Evolutionary conservation across 495 filamentous ascomycete genomes (phyloP).

Genomic region (Xylona heveae): DNA sequence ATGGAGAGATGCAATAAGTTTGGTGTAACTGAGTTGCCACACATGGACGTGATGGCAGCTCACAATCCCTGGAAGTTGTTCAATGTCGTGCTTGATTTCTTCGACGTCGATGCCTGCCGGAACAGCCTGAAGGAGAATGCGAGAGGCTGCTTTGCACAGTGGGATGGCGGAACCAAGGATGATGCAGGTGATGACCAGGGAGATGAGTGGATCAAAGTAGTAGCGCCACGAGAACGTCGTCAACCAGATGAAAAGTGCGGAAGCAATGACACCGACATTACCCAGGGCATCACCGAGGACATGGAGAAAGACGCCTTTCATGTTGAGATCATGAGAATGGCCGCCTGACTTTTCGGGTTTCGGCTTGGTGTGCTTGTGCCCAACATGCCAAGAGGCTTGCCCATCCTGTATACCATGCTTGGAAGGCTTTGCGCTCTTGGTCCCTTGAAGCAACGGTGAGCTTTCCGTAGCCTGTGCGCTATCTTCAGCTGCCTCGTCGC

Average conservation of each 20-base stretch:
- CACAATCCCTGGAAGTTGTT: conserved; percentile 58
- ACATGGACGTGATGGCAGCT: conserved; percentile 92
- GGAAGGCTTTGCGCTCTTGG: background rate
- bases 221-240: conserved; percentile 43
- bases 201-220: conserved; percentile 84
- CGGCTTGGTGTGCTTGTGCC: conserved; percentile 68
- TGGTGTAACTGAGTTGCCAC: conserved; percentile 90
- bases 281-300: conserved; percentile 92
- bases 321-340: conserved; percentile 78
- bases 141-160: conserved; percentile 78
- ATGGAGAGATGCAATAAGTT: conserved; percentile 78
- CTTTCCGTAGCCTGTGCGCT: background rate
- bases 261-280: conserved; percentile 90
- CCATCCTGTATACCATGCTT: conserved; percentile 5
- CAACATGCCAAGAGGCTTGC: conserved; percentile 22
- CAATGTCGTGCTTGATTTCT: conserved; percentile 82
- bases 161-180: conserved; percentile 83
- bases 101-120: conserved; percentile 70
- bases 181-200: conserved; percentile 88
- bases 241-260: conserved; percentile 83
- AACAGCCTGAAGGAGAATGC: conserved; percentile 84
- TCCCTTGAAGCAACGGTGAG: background rate
- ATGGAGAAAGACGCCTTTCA: conserved; percentile 93
- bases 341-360: conserved; percentile 37
- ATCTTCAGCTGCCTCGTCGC: conserved; percentile 25